These are phyloP conservation scores for Tubosaeta sp. DNA, from an alignment of 768 basidiomycete species.

Conservation along the genomic window DNA sequence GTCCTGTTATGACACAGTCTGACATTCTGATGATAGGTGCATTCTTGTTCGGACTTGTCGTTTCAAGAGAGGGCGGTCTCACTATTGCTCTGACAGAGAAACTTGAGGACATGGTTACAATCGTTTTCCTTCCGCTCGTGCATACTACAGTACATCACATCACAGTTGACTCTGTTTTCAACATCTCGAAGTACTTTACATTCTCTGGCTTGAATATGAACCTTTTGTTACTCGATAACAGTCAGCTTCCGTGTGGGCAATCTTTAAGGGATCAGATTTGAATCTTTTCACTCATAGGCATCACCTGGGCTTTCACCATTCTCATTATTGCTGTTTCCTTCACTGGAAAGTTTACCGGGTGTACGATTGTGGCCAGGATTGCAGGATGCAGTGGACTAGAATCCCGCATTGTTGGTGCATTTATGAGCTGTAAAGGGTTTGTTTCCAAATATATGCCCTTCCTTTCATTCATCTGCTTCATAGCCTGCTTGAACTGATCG, in stretches of 20 bases:
- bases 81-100: constrained; percentile 85
- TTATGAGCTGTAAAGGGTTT: constrained; percentile 96
- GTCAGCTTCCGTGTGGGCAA: constrained; percentile 31
- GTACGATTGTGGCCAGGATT: constrained; percentile 60
- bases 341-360: constrained; percentile 84
- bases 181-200: constrained; percentile 70
- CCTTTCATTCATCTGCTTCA: background rate
- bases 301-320: constrained; percentile 85
- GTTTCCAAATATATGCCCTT: constrained; percentile 1
- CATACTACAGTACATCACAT: background rate
- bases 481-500: constrained; percentile 90
- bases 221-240: constrained; percentile 76
- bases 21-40: constrained; percentile 46
- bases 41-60: constrained; percentile 74
- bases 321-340: constrained; percentile 78
- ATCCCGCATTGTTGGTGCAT: constrained; percentile 72
- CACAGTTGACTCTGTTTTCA: background rate
- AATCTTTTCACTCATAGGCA: constrained; percentile 35
- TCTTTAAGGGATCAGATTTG: background rate
- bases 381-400: constrained; percentile 79
- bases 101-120: constrained; percentile 88
- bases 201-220: constrained; percentile 88
- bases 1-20: background rate
- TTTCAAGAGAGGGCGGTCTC: constrained; percentile 85
- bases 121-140: constrained; percentile 85